Evolutionary conservation across 768 basidiomycete genomes (phyloP), one percentile per base, ranked within the genome.

Genomic region (Pisolithus sp.): DNA sequence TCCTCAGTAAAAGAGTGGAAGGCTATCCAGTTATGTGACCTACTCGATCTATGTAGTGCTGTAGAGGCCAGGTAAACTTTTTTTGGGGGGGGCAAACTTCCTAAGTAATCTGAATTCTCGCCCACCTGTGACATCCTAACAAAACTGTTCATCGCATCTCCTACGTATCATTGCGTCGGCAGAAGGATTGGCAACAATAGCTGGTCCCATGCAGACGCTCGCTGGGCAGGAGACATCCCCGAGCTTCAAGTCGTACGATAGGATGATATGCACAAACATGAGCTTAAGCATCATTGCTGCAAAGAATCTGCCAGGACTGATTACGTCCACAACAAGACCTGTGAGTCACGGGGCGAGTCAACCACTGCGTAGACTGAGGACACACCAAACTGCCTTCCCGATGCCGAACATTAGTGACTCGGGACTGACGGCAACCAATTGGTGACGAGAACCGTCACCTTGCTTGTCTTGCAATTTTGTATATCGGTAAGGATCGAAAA

Each of bases 401-500:
- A 60, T 55, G 15, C 77, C 75, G 57, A 77, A 77, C 1, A 62
- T 50, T 20, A 76, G 48, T 50, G 63, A 76, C 7, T 56, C 61
- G 26, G 38, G 63, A 26, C 59, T 55, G 0, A 71, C 70, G 15
- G 70, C 66, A 20, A 66, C 66, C 42, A 71, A 67, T 47, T 70
- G 70, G 42, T 73, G 60, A 52, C 67, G 71, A 2, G 46, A 53
- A 10, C 48, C 54, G 20, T 73, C 72, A 2, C 57, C 69, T 2
- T 66, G 58, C 34, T 51, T 56, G 17, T 73, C 64, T 43, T 65
- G 57, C 55, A 71, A 63, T 12, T 68, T 59, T 0, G 68, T 63
- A 56, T 78, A 82, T 2, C 81, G 76, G 62, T 77, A 79, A 0
- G 74, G 74, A 38, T 79, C 70, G 53, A 83, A 76, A 3, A 49